These are phyloP conservation scores for Pythium rishiriense DNA, from an alignment of 352 stramenopile genomes.

Conservation along the genomic window DNA sequence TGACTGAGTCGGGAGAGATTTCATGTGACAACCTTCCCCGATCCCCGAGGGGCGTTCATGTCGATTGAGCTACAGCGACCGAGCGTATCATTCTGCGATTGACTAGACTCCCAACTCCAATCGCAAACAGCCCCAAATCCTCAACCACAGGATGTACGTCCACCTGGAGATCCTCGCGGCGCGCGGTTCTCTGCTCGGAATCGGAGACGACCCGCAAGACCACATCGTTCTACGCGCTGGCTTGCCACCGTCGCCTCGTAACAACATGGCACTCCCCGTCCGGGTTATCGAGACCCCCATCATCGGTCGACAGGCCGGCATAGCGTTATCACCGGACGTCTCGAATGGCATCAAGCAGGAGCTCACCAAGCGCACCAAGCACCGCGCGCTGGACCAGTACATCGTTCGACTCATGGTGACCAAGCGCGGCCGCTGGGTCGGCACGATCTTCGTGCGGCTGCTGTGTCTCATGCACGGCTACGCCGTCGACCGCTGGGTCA, in stretches of 20 bases:
- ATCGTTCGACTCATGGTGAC: background rate
- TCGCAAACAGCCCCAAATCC: too few relatives aligned
- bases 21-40: too few relatives aligned
- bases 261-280: background rate
- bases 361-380: background rate
- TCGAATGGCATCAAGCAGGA: background rate
- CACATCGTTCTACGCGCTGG: background rate
- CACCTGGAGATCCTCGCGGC: slow-evolving; percentile 4
- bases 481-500: slow-evolving; percentile 4
- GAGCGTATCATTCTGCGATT: too few relatives aligned
- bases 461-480: slow-evolving; percentile 6
- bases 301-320: background rate
- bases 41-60: too few relatives aligned
- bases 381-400: background rate
- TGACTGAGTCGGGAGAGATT: too few relatives aligned
- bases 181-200: background rate
- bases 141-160: too few relatives aligned
- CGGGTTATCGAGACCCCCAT: background rate
- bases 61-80: too few relatives aligned
- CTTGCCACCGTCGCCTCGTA: slow-evolving; percentile 1
- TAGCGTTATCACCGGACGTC: background rate
- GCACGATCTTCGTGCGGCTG: slow-evolving; percentile 7
- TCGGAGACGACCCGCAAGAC: background rate
- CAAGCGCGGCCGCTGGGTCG: background rate
- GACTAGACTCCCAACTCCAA: too few relatives aligned